Evolutionary conservation across 1,284 basidiomycete species (phyloP), one percentile per base, ranked within the genome.

Genomic region (Rhodotorula sp.): DNA sequence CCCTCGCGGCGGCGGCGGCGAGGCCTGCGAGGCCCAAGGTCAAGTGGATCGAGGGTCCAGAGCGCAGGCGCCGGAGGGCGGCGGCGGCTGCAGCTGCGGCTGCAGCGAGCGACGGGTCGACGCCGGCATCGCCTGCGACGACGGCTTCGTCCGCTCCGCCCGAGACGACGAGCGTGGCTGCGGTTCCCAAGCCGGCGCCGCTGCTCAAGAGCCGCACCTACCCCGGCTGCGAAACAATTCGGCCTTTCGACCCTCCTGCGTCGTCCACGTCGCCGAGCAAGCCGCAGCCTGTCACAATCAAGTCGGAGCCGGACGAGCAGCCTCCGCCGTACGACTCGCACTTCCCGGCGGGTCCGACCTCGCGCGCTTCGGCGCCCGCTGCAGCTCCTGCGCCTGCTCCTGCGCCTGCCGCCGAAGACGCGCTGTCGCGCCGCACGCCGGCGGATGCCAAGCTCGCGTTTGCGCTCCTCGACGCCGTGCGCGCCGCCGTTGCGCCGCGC

Each of bases 41-140:
- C 25, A 68, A 59, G 54, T 72, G 70, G 70, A 68, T 68, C 50
- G 67, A 72, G 57, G 70, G 70, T 0, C 70, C 70, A 14, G 66
- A 72, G 46, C 17, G 70, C 60, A 46, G 64, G 59, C 58, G 61
- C 48, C 42, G 70, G 25, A 45, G 70, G 25, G 66, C 66, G 10
- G n/a, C 54, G 46, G 66, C 66, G 19, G 27, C 60, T 2, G 66
- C 66, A 1, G 55, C 34, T 8, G 66, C 66, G 14, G 60, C 60
- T 0, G 54, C 21, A 16, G 52, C 48, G 54, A 23, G 9, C 0
- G 27, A 42, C 44, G 61, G 63, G 27, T 14, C 61, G 19, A 34
- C 34, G 34, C 7, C 21, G 48, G n/a, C 23, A 19, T n/a, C 44
- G 12, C 42, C 42, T 23, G 23, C 67, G 2, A 7, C 34, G 34